Percentiles rank a stretch among this genome's conserved stretches.
These are phyloP conservation scores for Carex scoparia DNA, from an alignment of 176 grass and related monocot genomes.

Conservation along the genomic window DNA sequence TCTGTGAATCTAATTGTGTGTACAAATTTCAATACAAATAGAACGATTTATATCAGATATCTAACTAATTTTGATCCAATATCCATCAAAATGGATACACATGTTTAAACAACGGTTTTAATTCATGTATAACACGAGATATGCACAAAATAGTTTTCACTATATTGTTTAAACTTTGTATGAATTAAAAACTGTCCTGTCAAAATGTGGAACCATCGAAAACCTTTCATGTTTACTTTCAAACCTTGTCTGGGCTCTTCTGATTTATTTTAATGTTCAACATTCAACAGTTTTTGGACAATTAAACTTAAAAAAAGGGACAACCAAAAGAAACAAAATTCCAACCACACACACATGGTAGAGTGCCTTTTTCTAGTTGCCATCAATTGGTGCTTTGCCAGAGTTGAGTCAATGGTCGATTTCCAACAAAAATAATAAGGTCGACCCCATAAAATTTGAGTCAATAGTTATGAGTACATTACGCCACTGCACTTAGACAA, in stretches of 20 bases:
- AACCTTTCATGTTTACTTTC: no score
- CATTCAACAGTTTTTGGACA: not conserved
- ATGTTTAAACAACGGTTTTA: no score
- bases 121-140: no score
- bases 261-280: not conserved
- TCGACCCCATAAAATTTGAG: not conserved
- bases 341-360: not conserved
- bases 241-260: not conserved
- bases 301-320: not conserved
- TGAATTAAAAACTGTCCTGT: no score
- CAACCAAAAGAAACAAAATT: not conserved
- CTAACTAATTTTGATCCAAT: no score
- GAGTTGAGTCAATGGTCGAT: not conserved
- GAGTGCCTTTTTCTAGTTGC: conserved; percentile 1
- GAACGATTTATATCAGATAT: no score
- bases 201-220: no score
- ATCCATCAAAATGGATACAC: no score
- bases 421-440: conserved; percentile 3
- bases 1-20: no score
- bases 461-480: not conserved
- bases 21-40: no score
- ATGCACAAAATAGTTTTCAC: no score
- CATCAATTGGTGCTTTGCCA: not conserved
- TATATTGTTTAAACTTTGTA: no score
- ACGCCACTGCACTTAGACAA: not conserved